phyloP scores from a whole-genome alignment of 2,329 filamentous ascomycete genomes.

The Tolypocladium sp. region DNA sequence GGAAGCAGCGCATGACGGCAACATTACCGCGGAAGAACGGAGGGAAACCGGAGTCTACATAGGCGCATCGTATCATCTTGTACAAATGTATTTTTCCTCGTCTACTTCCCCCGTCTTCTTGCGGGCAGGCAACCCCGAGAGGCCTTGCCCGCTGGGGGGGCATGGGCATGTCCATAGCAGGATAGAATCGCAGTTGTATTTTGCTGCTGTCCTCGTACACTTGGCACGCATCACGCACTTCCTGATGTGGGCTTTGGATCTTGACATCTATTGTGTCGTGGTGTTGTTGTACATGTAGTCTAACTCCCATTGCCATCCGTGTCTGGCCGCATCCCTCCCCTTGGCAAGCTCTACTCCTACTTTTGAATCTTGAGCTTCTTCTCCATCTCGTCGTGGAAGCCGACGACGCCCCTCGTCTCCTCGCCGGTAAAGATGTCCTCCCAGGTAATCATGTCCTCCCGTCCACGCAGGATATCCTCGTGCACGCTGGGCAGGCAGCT shows the following conservation, averaged over 20 bases:
- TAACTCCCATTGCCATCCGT: neutral
- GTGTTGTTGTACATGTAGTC: neutral
- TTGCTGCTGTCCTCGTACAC: neutral
- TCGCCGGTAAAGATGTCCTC: constrained; percentile 87
- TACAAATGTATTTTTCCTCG: constrained; percentile 6
- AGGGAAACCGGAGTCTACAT: constrained; percentile 12
- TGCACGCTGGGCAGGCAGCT: constrained; percentile 58
- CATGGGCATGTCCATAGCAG: constrained; percentile 9
- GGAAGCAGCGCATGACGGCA: constrained; percentile 8
- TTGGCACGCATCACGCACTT: neutral
- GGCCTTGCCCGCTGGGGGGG: neutral
- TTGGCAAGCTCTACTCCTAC: neutral
- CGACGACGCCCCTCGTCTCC: constrained; percentile 59
- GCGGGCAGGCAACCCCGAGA: neutral
- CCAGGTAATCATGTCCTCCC: constrained; percentile 74
- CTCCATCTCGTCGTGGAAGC: constrained; percentile 92
- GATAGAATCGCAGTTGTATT: constrained; percentile 14
- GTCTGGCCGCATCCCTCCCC: neutral
- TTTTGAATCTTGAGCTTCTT: constrained; percentile 67
- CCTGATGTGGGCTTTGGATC: neutral
- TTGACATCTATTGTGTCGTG: neutral
- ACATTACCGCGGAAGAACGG: constrained; percentile 10
- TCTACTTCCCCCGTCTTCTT: neutral
- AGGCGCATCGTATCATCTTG: constrained; percentile 16
- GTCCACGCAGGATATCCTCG: constrained; percentile 77